Percentiles rank a stretch among this genome's conserved stretches.
phyloP scores from a whole-genome alignment of 163 green algal species.

The Scenedesmus sp. region DNA sequence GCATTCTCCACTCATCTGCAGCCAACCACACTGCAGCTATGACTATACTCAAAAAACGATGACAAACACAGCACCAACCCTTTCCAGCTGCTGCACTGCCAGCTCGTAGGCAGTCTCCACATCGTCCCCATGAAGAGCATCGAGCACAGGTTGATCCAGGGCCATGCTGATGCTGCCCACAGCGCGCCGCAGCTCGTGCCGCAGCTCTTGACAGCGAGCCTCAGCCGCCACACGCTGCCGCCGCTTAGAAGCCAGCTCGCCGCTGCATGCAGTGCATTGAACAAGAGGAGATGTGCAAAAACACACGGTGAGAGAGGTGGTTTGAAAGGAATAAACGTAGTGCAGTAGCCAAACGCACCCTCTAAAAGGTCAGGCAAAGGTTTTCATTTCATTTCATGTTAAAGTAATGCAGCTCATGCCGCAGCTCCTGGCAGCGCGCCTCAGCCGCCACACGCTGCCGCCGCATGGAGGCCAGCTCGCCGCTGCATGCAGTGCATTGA shows the following conservation, averaged over 20 bases:
- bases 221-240: conserved; percentile 26
- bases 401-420: neutral
- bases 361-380: too few species aligned
- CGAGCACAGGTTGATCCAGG: neutral
- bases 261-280: neutral
- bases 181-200: conserved; percentile 21
- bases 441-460: conserved; percentile 27
- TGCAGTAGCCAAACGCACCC: too few species aligned
- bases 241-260: conserved; percentile 18
- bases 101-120: neutral
- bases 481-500: neutral
- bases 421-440: neutral
- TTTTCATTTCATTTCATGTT: neutral
- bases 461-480: neutral
- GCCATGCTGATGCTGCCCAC: neutral
- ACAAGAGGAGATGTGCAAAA: neutral
- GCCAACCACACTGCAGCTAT: neutral
- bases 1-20: neutral
- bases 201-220: conserved; percentile 1
- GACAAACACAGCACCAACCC: neutral
- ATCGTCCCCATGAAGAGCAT: neutral
- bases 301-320: neutral
- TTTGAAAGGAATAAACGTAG: too few species aligned
- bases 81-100: conserved; percentile 11
- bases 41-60: too few species aligned